Base-by-base conservation (phyloP, 805 yeast species). In the Vanderwaltozyma tropicalis region DNA sequence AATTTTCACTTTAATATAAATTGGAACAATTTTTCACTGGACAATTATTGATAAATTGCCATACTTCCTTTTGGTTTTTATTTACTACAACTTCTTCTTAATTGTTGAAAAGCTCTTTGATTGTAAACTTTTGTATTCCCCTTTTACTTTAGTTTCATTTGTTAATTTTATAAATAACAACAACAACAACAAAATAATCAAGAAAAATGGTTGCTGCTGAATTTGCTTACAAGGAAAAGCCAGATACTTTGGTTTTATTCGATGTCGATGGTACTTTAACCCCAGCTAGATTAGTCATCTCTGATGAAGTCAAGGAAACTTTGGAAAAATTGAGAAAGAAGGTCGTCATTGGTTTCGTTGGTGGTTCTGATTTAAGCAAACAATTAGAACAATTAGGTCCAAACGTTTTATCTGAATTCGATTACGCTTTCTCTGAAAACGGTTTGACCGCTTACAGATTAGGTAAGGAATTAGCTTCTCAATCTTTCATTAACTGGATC, bases 211-310 rank as follows among this genome's bases (percentile, higher is more conserved):
- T 32, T 33, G 33, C 41, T 30, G 30, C 41, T 25, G 76, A 80
- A 47, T 83, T 81, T 57, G 64, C 85, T 28, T 67, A 81, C 59
- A 79, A 77, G 64, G 82, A 84, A 68, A 71, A 79, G 50, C 94
- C 94, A 59, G 80, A 85, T 53, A 81, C 85, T 46, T 71, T 92
- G 56, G 94, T 85, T 50, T 77, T 92, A 48, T 92, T 92, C 67
- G 99, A 92, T 57, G 99, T 92, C 50, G 99, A 92, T 62, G 98
- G 96, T 49, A 92, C 99, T 41, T 74, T 92, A 64, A 89, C 97
- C 30, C 98, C 97, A 50, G 97, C 98, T 39, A 86, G 99, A 72
- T 74, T 79, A 61, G 62, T 58, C 28, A 66, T 82, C 52, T 77
- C 87, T 44, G 74, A 76, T 54, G 95, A 87, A 65, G 81, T 92